These are phyloP conservation scores for Galeopsis tetrahit DNA, from an alignment of 257 asterid species.

Conservation along the genomic window DNA sequence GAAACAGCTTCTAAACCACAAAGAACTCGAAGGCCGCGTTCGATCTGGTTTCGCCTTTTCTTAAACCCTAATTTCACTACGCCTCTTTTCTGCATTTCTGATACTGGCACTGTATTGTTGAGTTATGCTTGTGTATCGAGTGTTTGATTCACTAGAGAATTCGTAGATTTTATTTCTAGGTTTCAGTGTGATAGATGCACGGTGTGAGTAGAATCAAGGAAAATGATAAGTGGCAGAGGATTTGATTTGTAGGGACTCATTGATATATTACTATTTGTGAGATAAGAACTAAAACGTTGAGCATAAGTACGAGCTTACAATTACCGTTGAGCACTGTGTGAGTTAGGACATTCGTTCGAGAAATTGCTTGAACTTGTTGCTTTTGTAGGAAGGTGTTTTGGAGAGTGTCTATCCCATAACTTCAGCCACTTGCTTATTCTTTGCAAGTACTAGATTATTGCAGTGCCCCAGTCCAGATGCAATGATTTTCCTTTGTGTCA, in stretches of 20 bases:
- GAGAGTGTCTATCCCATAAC: background rate
- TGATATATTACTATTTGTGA: background rate
- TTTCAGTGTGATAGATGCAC: background rate
- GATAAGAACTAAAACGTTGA: background rate
- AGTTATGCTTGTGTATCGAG: background rate
- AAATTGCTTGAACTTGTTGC: constrained; percentile 1
- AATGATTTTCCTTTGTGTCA: background rate
- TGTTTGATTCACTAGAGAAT: constrained; percentile 3
- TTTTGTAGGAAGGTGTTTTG: background rate
- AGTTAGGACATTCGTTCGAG: background rate
- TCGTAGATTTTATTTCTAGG: background rate
- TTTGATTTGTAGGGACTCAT: constrained; percentile 3
- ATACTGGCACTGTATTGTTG: background rate
- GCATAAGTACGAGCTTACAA: background rate
- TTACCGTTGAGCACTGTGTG: background rate
- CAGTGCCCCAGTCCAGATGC: background rate
- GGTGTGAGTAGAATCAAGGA: constrained; percentile 12
- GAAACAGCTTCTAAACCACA: constrained; percentile 66
- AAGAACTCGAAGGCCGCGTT: constrained; percentile 72
- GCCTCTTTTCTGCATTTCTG: background rate
- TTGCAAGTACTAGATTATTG: background rate
- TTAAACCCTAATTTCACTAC: constrained; percentile 37
- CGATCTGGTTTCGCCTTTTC: constrained; percentile 50
- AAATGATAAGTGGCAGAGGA: background rate
- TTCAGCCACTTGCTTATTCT: constrained; percentile 5